phyloP scores from a whole-genome alignment of 1,139 yeast genomes.

The Meyerozyma carpophila region DNA sequence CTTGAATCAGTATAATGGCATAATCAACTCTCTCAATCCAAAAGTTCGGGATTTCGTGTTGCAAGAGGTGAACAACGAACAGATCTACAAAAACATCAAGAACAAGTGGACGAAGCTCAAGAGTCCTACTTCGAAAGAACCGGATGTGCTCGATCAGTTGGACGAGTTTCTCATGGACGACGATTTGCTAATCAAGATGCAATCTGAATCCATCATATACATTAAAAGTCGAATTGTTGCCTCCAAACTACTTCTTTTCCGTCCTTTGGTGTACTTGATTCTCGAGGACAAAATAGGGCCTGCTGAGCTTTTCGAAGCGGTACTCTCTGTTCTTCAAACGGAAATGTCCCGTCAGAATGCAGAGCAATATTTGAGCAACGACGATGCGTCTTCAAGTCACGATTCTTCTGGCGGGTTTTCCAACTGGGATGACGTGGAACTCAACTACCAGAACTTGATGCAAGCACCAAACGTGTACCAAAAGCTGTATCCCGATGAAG shows the following conservation, averaged over 20 bases:
- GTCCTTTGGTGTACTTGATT: conserved; percentile 33
- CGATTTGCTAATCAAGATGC: not conserved
- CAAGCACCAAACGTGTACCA: conserved; percentile 29
- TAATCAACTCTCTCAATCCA: conserved; percentile 33
- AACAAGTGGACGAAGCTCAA: conserved; percentile 16
- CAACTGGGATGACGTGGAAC: conserved; percentile 7
- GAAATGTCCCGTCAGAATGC: not conserved
- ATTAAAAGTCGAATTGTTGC: conserved; percentile 33
- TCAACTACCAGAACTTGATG: conserved; percentile 22
- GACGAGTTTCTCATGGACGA: not conserved
- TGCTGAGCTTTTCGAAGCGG: conserved; percentile 21
- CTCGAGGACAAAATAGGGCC: conserved; percentile 27
- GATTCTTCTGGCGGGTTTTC: not conserved
- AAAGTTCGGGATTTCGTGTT: conserved; percentile 29
- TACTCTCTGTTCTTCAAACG: conserved; percentile 8
- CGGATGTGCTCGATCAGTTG: not conserved
- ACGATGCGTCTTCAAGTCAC: not conserved
- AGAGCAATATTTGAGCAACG: not conserved
- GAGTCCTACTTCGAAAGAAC: not conserved
- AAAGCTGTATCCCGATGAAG: conserved; percentile 26
- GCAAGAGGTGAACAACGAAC: conserved; percentile 30
- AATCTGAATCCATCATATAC: conserved; percentile 33
- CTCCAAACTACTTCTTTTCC: conserved; percentile 28
- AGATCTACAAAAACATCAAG: conserved; percentile 27
- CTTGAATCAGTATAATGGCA: conserved; percentile 37